Percentiles rank a stretch among this genome's conserved stretches.
Evolutionary conservation across 371 early-diverging fungal genomes (phyloP).

Genomic region (Nematocida ironsii): DNA sequence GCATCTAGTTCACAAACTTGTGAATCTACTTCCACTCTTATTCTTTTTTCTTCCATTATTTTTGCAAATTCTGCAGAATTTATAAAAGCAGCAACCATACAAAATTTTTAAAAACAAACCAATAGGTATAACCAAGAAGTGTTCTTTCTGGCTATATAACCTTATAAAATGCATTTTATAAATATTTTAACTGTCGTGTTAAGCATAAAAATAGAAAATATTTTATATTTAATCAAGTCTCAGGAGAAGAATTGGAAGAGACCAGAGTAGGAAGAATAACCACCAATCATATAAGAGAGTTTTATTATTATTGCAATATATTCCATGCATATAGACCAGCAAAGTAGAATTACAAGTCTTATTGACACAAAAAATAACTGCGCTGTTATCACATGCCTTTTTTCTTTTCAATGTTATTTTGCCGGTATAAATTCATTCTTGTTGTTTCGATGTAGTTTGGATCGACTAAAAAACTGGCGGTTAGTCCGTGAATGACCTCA

Average conservation of each 20-base stretch:
- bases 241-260: too few species aligned
- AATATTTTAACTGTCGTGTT: neutral
- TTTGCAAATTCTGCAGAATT: slow-evolving; percentile 3
- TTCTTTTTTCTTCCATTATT: slow-evolving; percentile 26
- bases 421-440: slow-evolving; percentile 40
- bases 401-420: slow-evolving; percentile 25
- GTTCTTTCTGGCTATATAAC: too few species aligned
- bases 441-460: slow-evolving; percentile 27
- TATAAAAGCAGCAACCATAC: slow-evolving; percentile 13
- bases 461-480: slow-evolving; percentile 43
- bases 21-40: slow-evolving; percentile 9
- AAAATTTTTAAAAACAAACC: slow-evolving; percentile 7
- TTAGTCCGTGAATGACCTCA: slow-evolving; percentile 33
- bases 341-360: too few species aligned
- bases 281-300: too few species aligned
- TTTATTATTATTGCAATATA: too few species aligned
- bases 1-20: neutral
- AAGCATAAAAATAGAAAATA: too few species aligned
- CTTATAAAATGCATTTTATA: neutral
- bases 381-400: too few species aligned
- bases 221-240: too few species aligned
- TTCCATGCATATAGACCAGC: too few species aligned
- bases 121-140: neutral
- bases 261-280: too few species aligned
- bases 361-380: too few species aligned